Evolutionary conservation across 176 grass and related monocot species (phyloP), one percentile per base, ranked within the genome.

Genomic region (Olyra latifolia): DNA sequence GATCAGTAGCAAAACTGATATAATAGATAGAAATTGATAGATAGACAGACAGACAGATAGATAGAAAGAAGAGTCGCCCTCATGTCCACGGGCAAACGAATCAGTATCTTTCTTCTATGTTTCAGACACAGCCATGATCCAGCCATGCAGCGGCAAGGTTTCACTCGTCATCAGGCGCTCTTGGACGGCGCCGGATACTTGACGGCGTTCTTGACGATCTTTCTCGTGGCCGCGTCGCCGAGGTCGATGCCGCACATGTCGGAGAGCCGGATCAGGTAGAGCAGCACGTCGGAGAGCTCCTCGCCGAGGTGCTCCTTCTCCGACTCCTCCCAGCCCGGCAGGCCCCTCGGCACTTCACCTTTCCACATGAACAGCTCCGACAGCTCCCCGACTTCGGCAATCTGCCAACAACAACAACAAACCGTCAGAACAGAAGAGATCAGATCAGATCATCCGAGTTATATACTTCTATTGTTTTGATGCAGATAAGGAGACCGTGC

Each of bases 281-380:
- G 80, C 52, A 95, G 74, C 61, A 95, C 90, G 73, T 95, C 90
- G 40, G 93, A 90, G 58, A 92, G 89, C 87, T 95, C 93, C 77
- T 95, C 93, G 19, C 90, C 90, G 72, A 95, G 87, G 84, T 92
- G 93, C 78, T 90, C 90, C 85, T 88, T 95, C 60, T 95, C 93
- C 0, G 77, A 6, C 30, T 92, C 90, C 15, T 73, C 57, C 93
- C 93, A 95, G 16, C 81, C 88, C 0, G 82, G 87, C 4, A 88
- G 47, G 12, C 93, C 93, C 74, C 86, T 95, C 4, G 60, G 62
- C 78, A 95, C 90, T 50, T 95, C 93, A 14, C 93, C 90, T 57
- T 84, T 92, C 93, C 93, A 95, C 93, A 92, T 92, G 85, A 95
- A 95, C 83, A 95, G 83, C 78, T 95, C 93, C 0, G 93, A 95